Conservation (phyloP, 2,329 filamentous ascomycete genomes). For the Podosphaera aphanis region DNA sequence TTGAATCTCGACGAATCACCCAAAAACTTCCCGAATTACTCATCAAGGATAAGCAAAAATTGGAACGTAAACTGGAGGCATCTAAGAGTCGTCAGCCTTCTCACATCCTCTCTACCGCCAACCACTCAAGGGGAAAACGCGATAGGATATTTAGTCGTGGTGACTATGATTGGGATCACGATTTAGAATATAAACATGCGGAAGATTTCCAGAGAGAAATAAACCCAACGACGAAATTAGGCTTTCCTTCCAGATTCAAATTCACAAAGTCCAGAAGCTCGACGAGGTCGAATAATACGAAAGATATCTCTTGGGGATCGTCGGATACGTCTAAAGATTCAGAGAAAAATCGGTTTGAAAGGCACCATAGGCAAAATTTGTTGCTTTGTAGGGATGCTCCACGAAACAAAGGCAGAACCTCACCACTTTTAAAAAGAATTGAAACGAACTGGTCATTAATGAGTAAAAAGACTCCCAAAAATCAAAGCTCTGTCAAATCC, state of each 20-base stretch:
- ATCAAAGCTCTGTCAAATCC: not conserved
- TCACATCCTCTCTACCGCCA: not conserved
- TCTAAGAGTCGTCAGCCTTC: too few relatives aligned
- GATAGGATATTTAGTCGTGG: slow-evolving; percentile 14
- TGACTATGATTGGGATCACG: slow-evolving; percentile 21
- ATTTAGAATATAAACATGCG: slow-evolving; percentile 19
- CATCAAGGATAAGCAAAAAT: slow-evolving; percentile 19
- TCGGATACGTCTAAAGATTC: slow-evolving; percentile 6
- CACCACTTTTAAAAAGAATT: slow-evolving; percentile 19
- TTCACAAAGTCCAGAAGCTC: slow-evolving; percentile 2
- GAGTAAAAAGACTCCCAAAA: slow-evolving; percentile 13
- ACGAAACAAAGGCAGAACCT: slow-evolving; percentile 6
- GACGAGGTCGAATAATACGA: slow-evolving; percentile 9
- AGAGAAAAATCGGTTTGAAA: slow-evolving; percentile 25
- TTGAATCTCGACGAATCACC: slow-evolving; percentile 19
- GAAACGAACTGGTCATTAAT: slow-evolving; percentile 28
- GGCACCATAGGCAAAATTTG: slow-evolving; percentile 17
- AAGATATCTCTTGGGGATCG: slow-evolving; percentile 8
- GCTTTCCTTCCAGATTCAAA: slow-evolving; percentile 14
- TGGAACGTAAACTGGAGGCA: too few relatives aligned
- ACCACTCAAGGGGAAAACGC: not conserved
- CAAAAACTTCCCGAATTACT: slow-evolving; percentile 23
- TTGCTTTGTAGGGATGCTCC: slow-evolving; percentile 17
- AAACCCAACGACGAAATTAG: slow-evolving; percentile 15
- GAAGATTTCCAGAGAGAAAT: slow-evolving; percentile 11